Percentiles rank a stretch among this genome's conserved stretches.
These are phyloP conservation scores for Pugionium cornutum DNA, from an alignment of 345 rosid species.

Conservation along the genomic window DNA sequence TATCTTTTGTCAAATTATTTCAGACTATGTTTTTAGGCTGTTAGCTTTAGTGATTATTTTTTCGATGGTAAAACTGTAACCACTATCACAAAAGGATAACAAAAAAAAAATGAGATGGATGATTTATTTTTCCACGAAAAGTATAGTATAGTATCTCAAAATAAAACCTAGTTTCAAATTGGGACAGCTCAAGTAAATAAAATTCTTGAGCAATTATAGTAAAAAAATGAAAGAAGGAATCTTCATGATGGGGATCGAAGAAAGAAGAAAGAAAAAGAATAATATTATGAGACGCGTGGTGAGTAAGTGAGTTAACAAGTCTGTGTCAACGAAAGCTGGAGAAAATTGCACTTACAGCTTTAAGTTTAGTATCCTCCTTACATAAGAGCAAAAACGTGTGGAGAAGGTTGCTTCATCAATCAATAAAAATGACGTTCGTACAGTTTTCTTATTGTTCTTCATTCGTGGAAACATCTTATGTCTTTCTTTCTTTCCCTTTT, in stretches of 20 bases:
- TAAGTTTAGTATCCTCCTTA: slow-evolving; percentile 33
- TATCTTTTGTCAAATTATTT: no score
- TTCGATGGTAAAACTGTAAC: no score
- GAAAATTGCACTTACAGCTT: slow-evolving; percentile 24
- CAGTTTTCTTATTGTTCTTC: background rate
- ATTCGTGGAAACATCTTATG: slow-evolving; percentile 28
- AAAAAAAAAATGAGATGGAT: no score
- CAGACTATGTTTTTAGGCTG: no score
- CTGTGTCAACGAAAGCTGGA: slow-evolving; percentile 20
- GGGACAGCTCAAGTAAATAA: slow-evolving; percentile 6
- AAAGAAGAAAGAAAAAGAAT: slow-evolving; percentile 12
- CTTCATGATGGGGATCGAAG: slow-evolving; percentile 18
- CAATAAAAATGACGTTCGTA: slow-evolving; percentile 28
- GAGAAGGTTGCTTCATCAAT: slow-evolving; percentile 28
- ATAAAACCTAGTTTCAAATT: background rate
- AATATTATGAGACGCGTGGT: background rate
- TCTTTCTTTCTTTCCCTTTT: slow-evolving; percentile 28
- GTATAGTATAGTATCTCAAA: no score
- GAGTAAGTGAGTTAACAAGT: slow-evolving; percentile 16
- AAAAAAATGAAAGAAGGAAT: slow-evolving; percentile 12
- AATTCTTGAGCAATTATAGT: slow-evolving; percentile 15
- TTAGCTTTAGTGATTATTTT: no score
- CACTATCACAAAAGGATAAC: no score
- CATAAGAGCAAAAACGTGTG: slow-evolving; percentile 40
- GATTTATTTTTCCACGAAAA: no score